These are phyloP conservation scores for Ceratocystis cacaofunesta DNA, from an alignment of 2,329 filamentous ascomycete species.

Conservation along the genomic window DNA sequence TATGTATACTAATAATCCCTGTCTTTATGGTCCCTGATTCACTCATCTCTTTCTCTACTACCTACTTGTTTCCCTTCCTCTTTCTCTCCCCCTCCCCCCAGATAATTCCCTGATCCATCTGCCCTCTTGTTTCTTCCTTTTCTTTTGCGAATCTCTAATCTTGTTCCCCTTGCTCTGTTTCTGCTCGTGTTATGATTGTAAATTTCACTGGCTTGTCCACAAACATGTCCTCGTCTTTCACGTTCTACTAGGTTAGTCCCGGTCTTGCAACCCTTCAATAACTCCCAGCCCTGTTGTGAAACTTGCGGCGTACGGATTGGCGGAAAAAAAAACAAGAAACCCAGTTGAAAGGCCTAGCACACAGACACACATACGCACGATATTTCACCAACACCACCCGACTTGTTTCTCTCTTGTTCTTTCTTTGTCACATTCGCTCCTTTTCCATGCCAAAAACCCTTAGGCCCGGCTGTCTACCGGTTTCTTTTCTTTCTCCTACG, in stretches of 20 bases:
- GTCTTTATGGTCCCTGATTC: not conserved
- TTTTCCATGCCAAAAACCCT: conserved; percentile 3
- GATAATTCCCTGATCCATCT: not conserved
- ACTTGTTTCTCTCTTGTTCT: not conserved
- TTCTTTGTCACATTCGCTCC: not conserved
- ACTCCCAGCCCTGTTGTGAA: conserved; percentile 10
- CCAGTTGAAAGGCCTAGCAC: not conserved
- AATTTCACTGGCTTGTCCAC: not conserved
- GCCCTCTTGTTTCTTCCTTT: conserved; percentile 3
- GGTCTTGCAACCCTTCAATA: conserved; percentile 7
- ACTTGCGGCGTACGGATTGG: conserved; percentile 5
- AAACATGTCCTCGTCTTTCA: not conserved
- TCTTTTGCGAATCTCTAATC: not conserved
- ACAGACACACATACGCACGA: not conserved
- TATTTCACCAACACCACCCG: not conserved
- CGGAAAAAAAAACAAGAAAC: not conserved
- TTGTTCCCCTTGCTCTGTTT: not conserved
- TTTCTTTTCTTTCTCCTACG: not conserved
- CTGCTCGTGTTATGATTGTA: not conserved
- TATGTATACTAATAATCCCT: not conserved
- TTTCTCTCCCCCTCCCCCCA: not conserved
- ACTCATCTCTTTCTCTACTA: not conserved
- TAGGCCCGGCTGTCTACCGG: not conserved
- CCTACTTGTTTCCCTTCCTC: not conserved
- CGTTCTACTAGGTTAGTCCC: conserved; percentile 6